Conservation (phyloP, 148 eudicot genomes). For the Rhododendron mucronatum region DNA sequence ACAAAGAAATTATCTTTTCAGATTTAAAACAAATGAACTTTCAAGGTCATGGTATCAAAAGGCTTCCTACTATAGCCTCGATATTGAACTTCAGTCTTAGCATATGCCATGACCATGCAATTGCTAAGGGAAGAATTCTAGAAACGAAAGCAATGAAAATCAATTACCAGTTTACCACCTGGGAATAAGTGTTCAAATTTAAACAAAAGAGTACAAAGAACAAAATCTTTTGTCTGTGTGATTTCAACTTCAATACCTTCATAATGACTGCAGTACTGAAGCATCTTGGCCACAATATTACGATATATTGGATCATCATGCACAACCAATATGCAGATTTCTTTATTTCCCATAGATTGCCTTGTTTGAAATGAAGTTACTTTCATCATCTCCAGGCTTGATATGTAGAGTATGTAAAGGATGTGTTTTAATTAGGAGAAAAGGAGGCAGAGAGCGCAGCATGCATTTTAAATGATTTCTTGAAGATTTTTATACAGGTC, state of each 20-base stretch:
- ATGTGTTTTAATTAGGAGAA: not conserved
- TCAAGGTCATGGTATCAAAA: not conserved
- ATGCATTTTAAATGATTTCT: not conserved
- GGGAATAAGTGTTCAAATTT: not conserved
- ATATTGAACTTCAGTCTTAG: not conserved
- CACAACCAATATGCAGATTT: conserved; percentile 32
- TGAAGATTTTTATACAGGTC: not conserved
- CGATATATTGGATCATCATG: conserved; percentile 25
- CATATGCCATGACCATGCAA: not conserved
- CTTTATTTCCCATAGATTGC: conserved; percentile 29
- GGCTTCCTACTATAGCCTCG: not conserved
- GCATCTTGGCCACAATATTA: conserved; percentile 21
- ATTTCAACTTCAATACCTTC: conserved; percentile 25
- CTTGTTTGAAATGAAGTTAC: conserved; percentile 12
- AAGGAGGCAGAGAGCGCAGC: not conserved
- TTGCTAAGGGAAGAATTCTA: not conserved
- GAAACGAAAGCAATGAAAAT: not conserved
- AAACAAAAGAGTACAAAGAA: not conserved
- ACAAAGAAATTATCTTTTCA: not conserved
- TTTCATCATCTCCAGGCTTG: conserved; percentile 12
- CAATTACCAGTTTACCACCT: not conserved
- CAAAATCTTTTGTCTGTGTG: not conserved
- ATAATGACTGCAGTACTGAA: conserved; percentile 18
- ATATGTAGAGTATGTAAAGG: not conserved
- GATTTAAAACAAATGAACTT: not conserved